Evolutionary conservation across 2,329 filamentous ascomycete genomes (phyloP), one percentile per base, ranked within the genome.

Genomic region (Capronia epimyces): DNA sequence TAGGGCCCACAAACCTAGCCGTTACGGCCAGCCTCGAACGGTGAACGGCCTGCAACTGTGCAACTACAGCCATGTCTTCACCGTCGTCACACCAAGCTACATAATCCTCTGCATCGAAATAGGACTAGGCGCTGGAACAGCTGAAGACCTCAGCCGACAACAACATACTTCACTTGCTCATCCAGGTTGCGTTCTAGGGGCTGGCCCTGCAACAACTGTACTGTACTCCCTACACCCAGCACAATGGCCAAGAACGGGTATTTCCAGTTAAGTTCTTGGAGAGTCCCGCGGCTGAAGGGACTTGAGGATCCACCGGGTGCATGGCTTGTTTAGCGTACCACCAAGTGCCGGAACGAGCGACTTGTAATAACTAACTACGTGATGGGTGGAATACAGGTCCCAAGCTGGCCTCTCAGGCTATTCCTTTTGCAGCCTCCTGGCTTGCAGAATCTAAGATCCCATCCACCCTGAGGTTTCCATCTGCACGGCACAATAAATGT

Each of bases 371-470:
- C 16, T 12, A 27, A 36, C 29, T 21, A 32, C 16, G n/a, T 18
- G 21, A 25, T 22, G 29, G 36, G 36, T 51, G 42, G 34, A 40
- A 41, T 36, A 29, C 22, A 27, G 49, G 42, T 37, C 40, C 34
- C 40, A 43, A 32, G 21, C 31, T 37, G 37, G 27, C 20, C 43
- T 41, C 22, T 34, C 34, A 22, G 21, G 29, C 52, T 50, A 54
- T 43, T 39, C 47, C 52, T 12, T 41, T 54, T 48, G 32, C 24
- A 42, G 52, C 43, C 21, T 41, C 43, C 46, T 42, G 40, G 46
- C 24, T 27, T 27, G 25, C 13, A n/a, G 37, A 49, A 50, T 53
- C 51, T 53, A 29, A 46, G 46, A 50, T 50, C 41, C 25, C 39
- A 18, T 12, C 24, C 31, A 29, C 34, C 49, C 46, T 36, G 32